Percentiles rank a stretch among this genome's conserved stretches.
phyloP scores from a whole-genome alignment of 1,284 basidiomycete species.

The Vanrija sp. region DNA sequence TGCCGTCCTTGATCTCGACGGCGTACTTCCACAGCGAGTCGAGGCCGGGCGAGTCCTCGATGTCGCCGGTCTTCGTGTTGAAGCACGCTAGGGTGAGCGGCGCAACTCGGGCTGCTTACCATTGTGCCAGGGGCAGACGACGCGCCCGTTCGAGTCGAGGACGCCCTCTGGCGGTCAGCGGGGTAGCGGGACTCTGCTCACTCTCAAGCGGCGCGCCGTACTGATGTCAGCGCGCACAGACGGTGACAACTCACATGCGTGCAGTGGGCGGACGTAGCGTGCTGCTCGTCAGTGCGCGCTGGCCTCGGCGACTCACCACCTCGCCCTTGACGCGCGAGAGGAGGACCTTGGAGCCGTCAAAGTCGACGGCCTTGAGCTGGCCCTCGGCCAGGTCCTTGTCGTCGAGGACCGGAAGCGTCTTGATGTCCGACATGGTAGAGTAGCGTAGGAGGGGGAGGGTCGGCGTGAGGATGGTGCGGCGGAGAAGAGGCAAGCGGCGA shows the following conservation, averaged over 20 bases:
- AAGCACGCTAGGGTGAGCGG: slow-evolving; percentile 64
- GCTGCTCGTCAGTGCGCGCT: slow-evolving; percentile 25
- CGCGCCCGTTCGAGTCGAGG: slow-evolving; percentile 69
- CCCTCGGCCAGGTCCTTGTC: slow-evolving; percentile 65
- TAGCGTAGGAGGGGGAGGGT: too few species aligned
- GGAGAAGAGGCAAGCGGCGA: too few species aligned
- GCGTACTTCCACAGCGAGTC: slow-evolving; percentile 79
- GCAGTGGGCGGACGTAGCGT: slow-evolving; percentile 79
- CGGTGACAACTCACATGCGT: slow-evolving; percentile 59
- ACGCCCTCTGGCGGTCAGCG: slow-evolving; percentile 64
- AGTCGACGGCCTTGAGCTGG: slow-evolving; percentile 73
- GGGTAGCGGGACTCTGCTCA: slow-evolving; percentile 2
- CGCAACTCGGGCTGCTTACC: slow-evolving; percentile 50
- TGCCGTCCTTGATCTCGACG: slow-evolving; percentile 58
- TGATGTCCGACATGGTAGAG: slow-evolving; percentile 10
- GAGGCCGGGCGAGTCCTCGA: slow-evolving; percentile 85
- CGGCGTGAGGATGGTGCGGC: too few species aligned
- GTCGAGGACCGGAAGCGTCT: slow-evolving; percentile 30
- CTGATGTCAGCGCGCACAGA: slow-evolving; percentile 17
- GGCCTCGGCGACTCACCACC: slow-evolving; percentile 26
- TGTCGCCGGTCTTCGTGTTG: slow-evolving; percentile 65
- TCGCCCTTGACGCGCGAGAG: slow-evolving; percentile 72
- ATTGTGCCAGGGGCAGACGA: slow-evolving; percentile 89
- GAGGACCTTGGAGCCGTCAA: slow-evolving; percentile 72
- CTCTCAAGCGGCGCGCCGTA: slow-evolving; percentile 44